Base-by-base conservation (phyloP, 202 grass and related monocot genomes). In the Tripidium arundinaceum region DNA sequence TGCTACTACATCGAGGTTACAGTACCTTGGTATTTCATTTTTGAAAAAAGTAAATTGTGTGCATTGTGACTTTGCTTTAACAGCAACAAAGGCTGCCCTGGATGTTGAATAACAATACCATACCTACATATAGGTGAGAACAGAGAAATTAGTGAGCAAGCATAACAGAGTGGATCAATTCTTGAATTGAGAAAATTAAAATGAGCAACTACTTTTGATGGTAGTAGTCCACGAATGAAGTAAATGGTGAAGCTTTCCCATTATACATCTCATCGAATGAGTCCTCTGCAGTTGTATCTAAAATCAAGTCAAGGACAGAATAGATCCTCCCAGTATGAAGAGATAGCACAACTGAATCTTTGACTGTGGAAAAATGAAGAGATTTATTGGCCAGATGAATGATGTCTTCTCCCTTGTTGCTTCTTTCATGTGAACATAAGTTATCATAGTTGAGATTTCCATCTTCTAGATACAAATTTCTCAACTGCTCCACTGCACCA, bases 1-100 rank as follows among this genome's bases (percentile, higher is more conserved):
- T n/a, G n/a, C n/a, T n/a, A n/a, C n/a, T n/a, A 54, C 33, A 70
- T 14, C 69, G 12, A 70, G 43, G 28, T 57, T 60, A 58, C 41
- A 86, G 26, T 89, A 89, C 82, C 87, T 89, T 72, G 79, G 60
- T 89, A 82, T 47, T 89, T 89, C 39, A 85, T 64, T 86, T 92
- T 91, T 49, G 85, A 89, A 82, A 89, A 92, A 84, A 98, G 88
- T 87, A 98, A 92, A 72, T 98, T 98, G 66, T 98, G 89, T 74
- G 92, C 77, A 76, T 98, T 91, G 54, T 98, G 94, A 81, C 91
- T 98, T 80, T 89, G 88, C 84, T 98, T 98, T 83, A 98, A 84
- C 75, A 98, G 86, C 68, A 94, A 85, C 45, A 98, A 83, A 79
- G 94, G 94, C 46, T 98, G 94, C 15, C 70, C 68, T 70, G 90